Base-by-base conservation (phyloP, 352 stramenopile species). In the Globisporangium mamillatum region DNA sequence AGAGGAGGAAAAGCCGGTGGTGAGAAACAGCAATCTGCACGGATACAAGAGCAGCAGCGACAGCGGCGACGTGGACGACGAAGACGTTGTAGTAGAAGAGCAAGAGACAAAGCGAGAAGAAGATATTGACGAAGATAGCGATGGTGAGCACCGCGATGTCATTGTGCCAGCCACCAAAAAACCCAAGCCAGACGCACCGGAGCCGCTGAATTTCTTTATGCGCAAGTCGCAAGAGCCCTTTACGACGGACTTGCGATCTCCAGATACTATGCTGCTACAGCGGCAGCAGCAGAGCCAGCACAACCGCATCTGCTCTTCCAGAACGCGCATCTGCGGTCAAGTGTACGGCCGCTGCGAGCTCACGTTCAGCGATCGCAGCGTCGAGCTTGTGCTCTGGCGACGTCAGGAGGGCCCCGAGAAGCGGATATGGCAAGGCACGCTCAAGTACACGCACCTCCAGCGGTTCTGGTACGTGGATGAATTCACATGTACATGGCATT, bases 271-370 rank as follows among this genome's bases (percentile, higher is more conserved):
- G 9, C 2, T 16, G n/a, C 29, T 10, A 12, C 34, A n/a, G 14
- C 3, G 46, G 34, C 36, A 52, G 24, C 68, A 70, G 16, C 56
- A 71, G n/a, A 54, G 59, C 27, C 24, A 41, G 20, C 60, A 24
- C 10, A 70, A 63, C 10, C 34, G 70, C 4, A 72, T 86, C 4
- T 75, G 50, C 20, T 76, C 79, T 34, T 36, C 75, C 6, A 67
- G 75, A 16, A 70, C 79, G 20, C 76, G 59, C 63, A 75, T 88
- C 25, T 83, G 79, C 41, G 71, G 76, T 16, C 65, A 81, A 48
- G 71, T 67, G 29, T 88, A 73, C 61, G 76, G 79, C 14, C 67
- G 74, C 27, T 82, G 79, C 63, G 74, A 84, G 46, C 58, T 88
- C 2, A 36, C 68, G 1, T 85, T 88, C 46, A 29, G 36, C 7